phyloP scores from a whole-genome alignment of 345 rosid genomes.

The Pistacia vera region DNA sequence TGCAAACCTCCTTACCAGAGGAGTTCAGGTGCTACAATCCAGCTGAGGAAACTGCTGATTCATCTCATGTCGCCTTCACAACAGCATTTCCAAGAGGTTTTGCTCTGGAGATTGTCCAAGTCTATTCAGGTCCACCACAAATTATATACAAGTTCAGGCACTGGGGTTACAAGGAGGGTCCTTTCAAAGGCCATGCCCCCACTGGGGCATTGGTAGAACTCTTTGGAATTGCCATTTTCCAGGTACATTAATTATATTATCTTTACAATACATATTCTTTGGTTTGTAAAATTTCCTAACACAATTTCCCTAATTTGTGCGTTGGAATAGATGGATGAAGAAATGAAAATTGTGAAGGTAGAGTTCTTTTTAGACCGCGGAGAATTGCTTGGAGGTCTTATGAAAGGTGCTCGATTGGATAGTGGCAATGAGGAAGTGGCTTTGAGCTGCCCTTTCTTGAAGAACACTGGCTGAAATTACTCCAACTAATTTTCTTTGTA shows the following conservation, averaged over 20 bases:
- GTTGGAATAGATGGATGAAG: constrained; percentile 42
- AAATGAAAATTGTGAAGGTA: constrained; percentile 51
- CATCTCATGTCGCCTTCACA: constrained; percentile 45
- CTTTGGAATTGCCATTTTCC: constrained; percentile 41
- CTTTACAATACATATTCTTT: not conserved
- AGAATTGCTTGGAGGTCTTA: constrained; percentile 62
- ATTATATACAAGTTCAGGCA: constrained; percentile 73
- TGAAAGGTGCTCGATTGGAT: constrained; percentile 33
- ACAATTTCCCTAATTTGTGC: not conserved
- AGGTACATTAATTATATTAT: not conserved
- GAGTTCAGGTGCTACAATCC: constrained; percentile 41
- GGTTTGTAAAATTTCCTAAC: not conserved
- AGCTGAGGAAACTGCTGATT: constrained; percentile 35
- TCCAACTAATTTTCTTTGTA: too few species aligned
- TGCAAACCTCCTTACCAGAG: constrained; percentile 59
- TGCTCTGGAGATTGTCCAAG: constrained; percentile 60
- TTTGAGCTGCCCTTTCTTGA: constrained; percentile 52
- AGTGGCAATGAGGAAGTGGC: constrained; percentile 18
- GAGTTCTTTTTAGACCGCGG: constrained; percentile 58
- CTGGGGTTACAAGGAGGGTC: constrained; percentile 78
- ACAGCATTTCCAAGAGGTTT: constrained; percentile 63
- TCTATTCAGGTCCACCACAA: constrained; percentile 57
- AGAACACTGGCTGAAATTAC: constrained; percentile 31
- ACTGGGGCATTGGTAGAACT: constrained; percentile 52
- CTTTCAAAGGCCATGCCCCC: constrained; percentile 63